phyloP scores from a whole-genome alignment of 73 alveolate species.

The Paramecium sonneborni region DNA sequence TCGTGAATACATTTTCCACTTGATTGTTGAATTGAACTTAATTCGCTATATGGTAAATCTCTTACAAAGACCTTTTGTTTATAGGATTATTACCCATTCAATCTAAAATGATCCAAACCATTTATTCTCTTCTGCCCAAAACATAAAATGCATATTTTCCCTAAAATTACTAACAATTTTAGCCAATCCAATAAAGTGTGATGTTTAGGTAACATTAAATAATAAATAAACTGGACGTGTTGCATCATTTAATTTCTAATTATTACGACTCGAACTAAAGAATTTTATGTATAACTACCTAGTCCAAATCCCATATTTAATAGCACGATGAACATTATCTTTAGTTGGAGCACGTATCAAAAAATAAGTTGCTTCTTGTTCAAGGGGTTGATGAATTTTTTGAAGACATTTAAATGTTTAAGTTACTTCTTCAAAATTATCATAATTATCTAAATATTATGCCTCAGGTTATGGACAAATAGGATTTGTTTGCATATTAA shows the following conservation, averaged over 20 bases:
- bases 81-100: constrained; percentile 73
- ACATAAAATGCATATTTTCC: constrained; percentile 60
- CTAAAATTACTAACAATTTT: constrained; percentile 58
- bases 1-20: constrained; percentile 64
- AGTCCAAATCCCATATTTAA: constrained; percentile 69
- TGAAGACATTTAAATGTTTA: not conserved
- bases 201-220: constrained; percentile 55
- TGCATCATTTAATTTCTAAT: constrained; percentile 65
- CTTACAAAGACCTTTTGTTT: too few relatives aligned
- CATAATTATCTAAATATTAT: not conserved
- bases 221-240: constrained; percentile 64
- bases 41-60: constrained; percentile 68
- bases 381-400: not conserved
- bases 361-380: constrained; percentile 56
- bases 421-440: not conserved
- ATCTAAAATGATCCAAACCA: constrained; percentile 69
- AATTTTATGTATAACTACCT: not conserved
- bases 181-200: constrained; percentile 65
- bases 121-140: constrained; percentile 71
- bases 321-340: constrained; percentile 64
- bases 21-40: not conserved
- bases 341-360: constrained; percentile 63
- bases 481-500: not conserved
- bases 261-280: constrained; percentile 58
- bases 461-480: not conserved